Percentiles rank a stretch among this genome's conserved stretches.
Evolutionary conservation across 208 protist species (phyloP).

Genomic region (Jaenimonas drosophilae): DNA sequence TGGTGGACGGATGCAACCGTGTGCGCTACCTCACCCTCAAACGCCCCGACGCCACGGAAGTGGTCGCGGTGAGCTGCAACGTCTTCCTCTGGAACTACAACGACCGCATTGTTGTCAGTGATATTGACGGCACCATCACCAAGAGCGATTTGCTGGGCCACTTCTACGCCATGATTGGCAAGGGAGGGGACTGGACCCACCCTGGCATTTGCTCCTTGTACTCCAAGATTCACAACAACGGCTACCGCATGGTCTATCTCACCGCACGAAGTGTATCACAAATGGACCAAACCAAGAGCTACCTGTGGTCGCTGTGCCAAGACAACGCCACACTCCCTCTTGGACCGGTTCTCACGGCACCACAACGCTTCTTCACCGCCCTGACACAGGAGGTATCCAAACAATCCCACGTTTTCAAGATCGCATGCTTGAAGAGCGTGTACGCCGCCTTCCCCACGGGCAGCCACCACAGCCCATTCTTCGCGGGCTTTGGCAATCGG

Average conservation of each 20-base stretch:
- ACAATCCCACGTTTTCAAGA: conserved; percentile 89
- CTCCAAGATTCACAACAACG: conserved; percentile 90
- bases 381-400: conserved; percentile 86
- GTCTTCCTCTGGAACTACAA: conserved; percentile 92
- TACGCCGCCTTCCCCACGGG: conserved; percentile 70
- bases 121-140: conserved; percentile 98
- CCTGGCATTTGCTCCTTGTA: conserved; percentile 90
- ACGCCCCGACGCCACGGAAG: no score
- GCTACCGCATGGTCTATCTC: conserved; percentile 93
- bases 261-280: conserved; percentile 86
- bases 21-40: conserved; percentile 89
- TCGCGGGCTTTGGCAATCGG: conserved; percentile 89
- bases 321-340: conserved; percentile 62
- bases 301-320: conserved; percentile 77
- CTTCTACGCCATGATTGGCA: conserved; percentile 86
- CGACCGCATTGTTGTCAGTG: conserved; percentile 94
- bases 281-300: conserved; percentile 70
- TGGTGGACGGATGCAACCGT: conserved; percentile 84
- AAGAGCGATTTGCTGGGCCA: conserved; percentile 95
- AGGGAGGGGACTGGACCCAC: conserved; percentile 93
- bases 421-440: conserved; percentile 65
- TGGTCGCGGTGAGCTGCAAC: conserved; percentile 26
- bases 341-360: conserved; percentile 84
- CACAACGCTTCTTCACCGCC: conserved; percentile 77
- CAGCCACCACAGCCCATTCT: conserved; percentile 62